Evolutionary conservation across 805 yeast species (phyloP), one percentile per base, ranked within the genome.

Genomic region (Candida dajiaensis): DNA sequence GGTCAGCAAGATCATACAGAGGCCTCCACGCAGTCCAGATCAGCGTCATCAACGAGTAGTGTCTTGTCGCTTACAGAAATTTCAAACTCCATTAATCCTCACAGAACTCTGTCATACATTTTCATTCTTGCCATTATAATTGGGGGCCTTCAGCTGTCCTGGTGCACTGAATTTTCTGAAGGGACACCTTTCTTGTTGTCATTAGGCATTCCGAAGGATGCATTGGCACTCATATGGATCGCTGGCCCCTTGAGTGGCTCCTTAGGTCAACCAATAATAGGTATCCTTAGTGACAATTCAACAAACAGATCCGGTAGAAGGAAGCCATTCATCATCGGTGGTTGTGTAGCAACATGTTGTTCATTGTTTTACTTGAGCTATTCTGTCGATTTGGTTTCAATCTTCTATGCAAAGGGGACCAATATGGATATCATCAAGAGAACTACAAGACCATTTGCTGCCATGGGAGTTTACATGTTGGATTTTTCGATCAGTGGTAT

Each of bases 181-280:
- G 83, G 83, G 3, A 79, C 81, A 4, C 82, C 85, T 0, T 80
- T 73, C 53, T 58, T 81, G 15, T 61, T 80, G n/a, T 77, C 82
- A 0, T 62, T 81, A n/a, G 86, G 86, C 5, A 66, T 81, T 41
- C 74, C 84, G 2, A 80, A 78, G 53, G 72, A 76, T 20, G 54
- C 71, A 0, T 60, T 81, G 53, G 79, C 83, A 7, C 63, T 81
- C 40, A 73, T 81, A 4, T 81, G 86, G 87, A 70, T 81, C 20
- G 84, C 85, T 1, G 85, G 86, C 2, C 86, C 87, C 0, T 54
- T 80, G 15, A 74, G 82, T 13, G 86, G 86, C 1, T 70, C 81
- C 0, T 51, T 81, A 20, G 83, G 83, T 0, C 86, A 81, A 59
- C 87, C 87, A 0, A 65, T 80, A 4, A 75, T 80, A 36, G 87